Evolutionary conservation across 2,329 filamentous ascomycete genomes (phyloP).

Genomic region (Didymella keratinophila): DNA sequence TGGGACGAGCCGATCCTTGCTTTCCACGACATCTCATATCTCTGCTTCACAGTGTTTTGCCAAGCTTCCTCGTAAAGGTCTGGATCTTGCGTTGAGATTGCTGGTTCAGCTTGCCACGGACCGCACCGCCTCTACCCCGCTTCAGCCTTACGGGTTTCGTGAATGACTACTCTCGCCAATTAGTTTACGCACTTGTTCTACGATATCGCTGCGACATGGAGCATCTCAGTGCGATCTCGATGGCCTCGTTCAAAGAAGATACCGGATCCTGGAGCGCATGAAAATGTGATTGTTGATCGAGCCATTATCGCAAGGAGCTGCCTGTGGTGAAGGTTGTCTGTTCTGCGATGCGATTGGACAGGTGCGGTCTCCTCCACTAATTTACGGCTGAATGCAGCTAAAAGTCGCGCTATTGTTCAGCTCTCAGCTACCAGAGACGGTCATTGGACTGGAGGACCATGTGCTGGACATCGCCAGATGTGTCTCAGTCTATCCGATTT

Average conservation of each 20-base stretch:
- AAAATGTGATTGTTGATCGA: not conserved
- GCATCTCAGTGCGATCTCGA: not conserved
- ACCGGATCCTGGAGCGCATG: not conserved
- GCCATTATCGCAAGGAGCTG: too few relatives aligned
- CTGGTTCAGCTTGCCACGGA: not conserved
- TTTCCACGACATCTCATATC: not conserved
- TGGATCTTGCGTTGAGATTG: not conserved
- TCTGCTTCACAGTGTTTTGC: not conserved
- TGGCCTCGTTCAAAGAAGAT: not conserved
- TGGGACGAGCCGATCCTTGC: not conserved
- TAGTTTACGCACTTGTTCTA: not conserved
- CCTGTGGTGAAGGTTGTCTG: not conserved
- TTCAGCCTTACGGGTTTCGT: not conserved
- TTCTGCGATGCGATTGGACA: not conserved
- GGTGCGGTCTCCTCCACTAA: not conserved
- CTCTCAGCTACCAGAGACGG: not conserved
- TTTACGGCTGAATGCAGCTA: not conserved
- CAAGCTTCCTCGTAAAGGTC: not conserved
- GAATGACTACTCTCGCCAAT: not conserved
- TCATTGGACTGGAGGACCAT: not conserved
- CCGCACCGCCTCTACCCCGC: not conserved
- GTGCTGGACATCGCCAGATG: not conserved
- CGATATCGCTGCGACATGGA: not conserved
- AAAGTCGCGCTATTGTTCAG: not conserved
- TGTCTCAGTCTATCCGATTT: not conserved